Evolutionary conservation across 2,329 filamentous ascomycete species (phyloP).

Genomic region (Metarhizium rileyi): DNA sequence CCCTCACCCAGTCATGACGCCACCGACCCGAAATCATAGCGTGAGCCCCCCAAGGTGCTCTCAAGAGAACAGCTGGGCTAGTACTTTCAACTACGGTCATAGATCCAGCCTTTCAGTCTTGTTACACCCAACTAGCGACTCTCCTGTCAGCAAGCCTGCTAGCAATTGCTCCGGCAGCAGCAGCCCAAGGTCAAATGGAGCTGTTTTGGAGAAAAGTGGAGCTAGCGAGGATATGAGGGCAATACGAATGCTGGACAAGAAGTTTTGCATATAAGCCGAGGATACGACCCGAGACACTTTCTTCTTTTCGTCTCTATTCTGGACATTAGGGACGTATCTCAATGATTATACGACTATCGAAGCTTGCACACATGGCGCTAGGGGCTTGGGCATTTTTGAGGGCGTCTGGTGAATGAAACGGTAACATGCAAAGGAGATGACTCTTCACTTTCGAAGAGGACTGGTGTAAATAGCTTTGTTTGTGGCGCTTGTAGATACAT

Average conservation of each 20-base stretch:
- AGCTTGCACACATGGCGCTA: neutral
- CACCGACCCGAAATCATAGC: conserved; percentile 37
- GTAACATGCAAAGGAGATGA: neutral
- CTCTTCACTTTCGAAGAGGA: neutral
- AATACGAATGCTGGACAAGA: conserved; percentile 54
- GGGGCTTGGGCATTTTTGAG: neutral
- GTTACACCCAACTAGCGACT: conserved; percentile 42
- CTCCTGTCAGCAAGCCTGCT: conserved; percentile 32
- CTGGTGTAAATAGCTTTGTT: neutral
- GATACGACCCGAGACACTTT: neutral
- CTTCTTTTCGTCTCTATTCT: neutral
- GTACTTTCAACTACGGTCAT: conserved; percentile 13
- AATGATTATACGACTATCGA: neutral
- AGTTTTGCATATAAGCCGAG: conserved; percentile 30
- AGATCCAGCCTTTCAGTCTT: conserved; percentile 40
- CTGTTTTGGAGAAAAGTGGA: conserved; percentile 25
- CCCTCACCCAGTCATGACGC: conserved; percentile 23
- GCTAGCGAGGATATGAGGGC: conserved; percentile 56
- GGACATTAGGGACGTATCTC: neutral
- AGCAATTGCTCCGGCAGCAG: conserved; percentile 34
- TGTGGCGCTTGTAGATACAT: neutral
- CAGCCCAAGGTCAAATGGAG: conserved; percentile 20
- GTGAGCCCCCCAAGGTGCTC: conserved; percentile 37
- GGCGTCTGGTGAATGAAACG: too few species aligned
- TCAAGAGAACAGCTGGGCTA: conserved; percentile 21